Percentiles rank a stretch among this genome's conserved stretches.
These are phyloP conservation scores for Radiomyces spectabilis DNA, from an alignment of 192 early-diverging fungal species.

Conservation along the genomic window DNA sequence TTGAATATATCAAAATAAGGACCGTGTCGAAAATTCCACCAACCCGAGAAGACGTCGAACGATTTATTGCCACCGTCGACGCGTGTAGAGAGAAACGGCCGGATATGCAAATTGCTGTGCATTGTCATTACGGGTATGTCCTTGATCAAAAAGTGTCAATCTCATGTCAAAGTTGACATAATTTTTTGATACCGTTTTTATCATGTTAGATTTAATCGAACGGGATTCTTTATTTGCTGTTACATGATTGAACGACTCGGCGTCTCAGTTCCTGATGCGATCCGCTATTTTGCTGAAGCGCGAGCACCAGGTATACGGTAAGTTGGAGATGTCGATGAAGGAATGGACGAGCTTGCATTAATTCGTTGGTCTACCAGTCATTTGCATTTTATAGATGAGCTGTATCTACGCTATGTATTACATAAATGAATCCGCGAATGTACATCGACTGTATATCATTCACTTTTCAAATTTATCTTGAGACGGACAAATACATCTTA, in stretches of 20 bases:
- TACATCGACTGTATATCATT: background rate
- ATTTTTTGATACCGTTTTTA: background rate
- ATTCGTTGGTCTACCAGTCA: conserved; percentile 37
- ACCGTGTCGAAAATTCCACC: conserved; percentile 49
- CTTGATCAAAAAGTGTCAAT: background rate
- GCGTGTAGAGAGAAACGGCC: conserved; percentile 38
- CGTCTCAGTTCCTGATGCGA: conserved; percentile 39
- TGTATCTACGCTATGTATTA: conserved; percentile 44
- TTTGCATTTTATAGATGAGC: conserved; percentile 47
- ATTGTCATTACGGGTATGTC: conserved; percentile 52
- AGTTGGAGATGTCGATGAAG: background rate
- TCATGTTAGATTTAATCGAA: conserved; percentile 41
- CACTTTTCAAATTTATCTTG: background rate
- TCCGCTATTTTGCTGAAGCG: conserved; percentile 33
- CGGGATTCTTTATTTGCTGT: conserved; percentile 49
- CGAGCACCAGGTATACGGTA: conserved; percentile 47
- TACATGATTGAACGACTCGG: conserved; percentile 43
- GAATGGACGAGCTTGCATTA: background rate
- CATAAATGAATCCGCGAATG: conserved; percentile 1
- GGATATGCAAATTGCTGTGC: conserved; percentile 46
- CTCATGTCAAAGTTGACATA: background rate
- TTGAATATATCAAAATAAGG: conserved; percentile 39
- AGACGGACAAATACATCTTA: too few species aligned
- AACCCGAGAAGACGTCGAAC: conserved; percentile 29
- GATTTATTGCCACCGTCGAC: conserved; percentile 31